Percentiles rank a stretch among this genome's conserved stretches.
Conservation (phyloP, 257 asterid species). For the Solanum pimpinellifolium region DNA sequence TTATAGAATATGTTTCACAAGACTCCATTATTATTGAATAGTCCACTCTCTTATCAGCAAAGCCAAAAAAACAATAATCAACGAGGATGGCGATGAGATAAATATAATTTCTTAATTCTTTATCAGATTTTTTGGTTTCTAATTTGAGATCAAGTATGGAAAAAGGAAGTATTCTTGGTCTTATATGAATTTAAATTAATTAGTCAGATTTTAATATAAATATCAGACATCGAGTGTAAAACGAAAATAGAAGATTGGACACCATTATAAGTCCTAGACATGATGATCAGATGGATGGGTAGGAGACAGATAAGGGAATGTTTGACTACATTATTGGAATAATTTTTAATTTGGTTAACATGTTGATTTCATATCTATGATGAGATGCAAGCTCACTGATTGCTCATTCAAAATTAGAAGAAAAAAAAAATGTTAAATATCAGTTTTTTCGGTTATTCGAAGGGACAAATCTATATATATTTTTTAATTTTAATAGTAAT, state of each 20-base stretch:
- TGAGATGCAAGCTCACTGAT: neutral
- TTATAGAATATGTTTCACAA: neutral
- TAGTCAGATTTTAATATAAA: neutral
- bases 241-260: neutral
- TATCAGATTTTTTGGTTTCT: neutral
- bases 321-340: neutral
- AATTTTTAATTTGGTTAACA: neutral
- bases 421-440: too few relatives aligned
- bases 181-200: accelerated
- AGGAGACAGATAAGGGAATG: neutral
- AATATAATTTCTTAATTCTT: accelerated
- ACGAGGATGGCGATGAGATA: neutral
- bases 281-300: neutral
- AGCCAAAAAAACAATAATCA: neutral
- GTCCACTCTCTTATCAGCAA: neutral
- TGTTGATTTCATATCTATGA: neutral
- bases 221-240: neutral
- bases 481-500: neutral
- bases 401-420: neutral
- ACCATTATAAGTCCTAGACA: neutral
- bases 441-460: neutral
- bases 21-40: neutral
- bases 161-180: accelerated
- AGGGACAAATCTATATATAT: neutral
- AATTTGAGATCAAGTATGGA: neutral